phyloP scores from a whole-genome alignment of 2,329 filamentous ascomycete genomes.

The Aspergillus pseudonomiae region DNA sequence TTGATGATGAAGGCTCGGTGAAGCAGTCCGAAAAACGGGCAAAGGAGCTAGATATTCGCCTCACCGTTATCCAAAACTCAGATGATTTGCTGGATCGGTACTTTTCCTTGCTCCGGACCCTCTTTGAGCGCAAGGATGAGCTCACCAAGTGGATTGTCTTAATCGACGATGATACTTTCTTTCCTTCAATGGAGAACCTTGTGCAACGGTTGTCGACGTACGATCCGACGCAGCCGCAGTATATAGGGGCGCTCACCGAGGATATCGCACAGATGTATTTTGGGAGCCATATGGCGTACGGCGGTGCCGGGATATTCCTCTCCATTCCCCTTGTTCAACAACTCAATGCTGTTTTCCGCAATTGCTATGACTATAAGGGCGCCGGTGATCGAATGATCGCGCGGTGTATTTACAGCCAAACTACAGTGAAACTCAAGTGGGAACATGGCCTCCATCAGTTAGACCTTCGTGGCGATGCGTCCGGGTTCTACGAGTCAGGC shows the following conservation, averaged over 20 bases:
- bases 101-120: slow-evolving; percentile 53
- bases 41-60: slow-evolving; percentile 41
- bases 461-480: slow-evolving; percentile 55
- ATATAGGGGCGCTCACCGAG: slow-evolving; percentile 59
- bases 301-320: slow-evolving; percentile 60
- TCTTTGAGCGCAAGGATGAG: slow-evolving; percentile 43
- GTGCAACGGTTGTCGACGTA: slow-evolving; percentile 47
- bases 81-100: slow-evolving; percentile 49
- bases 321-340: slow-evolving; percentile 53
- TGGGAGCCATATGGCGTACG: slow-evolving; percentile 60
- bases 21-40: slow-evolving; percentile 27
- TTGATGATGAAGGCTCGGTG: slow-evolving; percentile 37
- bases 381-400: slow-evolving; percentile 57
- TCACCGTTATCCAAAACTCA: slow-evolving; percentile 25
- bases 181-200: slow-evolving; percentile 55
- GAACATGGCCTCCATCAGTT: slow-evolving; percentile 58
- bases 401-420: slow-evolving; percentile 57
- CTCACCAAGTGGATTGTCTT: slow-evolving; percentile 56
- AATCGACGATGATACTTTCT: slow-evolving; percentile 64
- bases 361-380: slow-evolving; percentile 48
- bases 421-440: slow-evolving; percentile 53
- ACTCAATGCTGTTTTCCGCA: slow-evolving; percentile 49
- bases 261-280: slow-evolving; percentile 51
- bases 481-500: slow-evolving; percentile 61
- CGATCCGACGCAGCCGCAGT: slow-evolving; percentile 51